Conservation (phyloP, 257 asterid genomes). For the Solanum medicagineum region DNA sequence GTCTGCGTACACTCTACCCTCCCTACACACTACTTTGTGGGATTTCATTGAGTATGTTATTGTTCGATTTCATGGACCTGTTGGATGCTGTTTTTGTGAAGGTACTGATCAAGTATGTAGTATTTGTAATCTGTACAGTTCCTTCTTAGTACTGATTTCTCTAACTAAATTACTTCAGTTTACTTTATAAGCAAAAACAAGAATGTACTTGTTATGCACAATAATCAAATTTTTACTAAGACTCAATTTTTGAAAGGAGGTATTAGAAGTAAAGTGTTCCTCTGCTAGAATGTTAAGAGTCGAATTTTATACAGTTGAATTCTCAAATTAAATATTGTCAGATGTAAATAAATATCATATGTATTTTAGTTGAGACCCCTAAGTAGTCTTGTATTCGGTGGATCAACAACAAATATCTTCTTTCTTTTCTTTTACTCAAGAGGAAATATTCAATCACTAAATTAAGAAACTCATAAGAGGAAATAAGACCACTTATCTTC, state of each 20-base stretch:
- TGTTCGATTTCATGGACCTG: neutral
- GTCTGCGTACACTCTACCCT: too few species aligned
- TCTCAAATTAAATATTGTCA: neutral
- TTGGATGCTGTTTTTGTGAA: neutral
- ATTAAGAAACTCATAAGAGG: neutral
- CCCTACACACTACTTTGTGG: too few species aligned
- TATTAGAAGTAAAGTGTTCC: neutral
- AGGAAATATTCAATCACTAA: neutral
- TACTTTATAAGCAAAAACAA: neutral
- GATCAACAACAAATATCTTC: neutral
- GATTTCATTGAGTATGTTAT: too few species aligned
- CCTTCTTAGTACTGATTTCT: neutral
- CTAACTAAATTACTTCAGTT: neutral
- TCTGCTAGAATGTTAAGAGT: neutral
- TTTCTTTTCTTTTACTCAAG: neutral
- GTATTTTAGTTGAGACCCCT: neutral
- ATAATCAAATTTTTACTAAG: neutral
- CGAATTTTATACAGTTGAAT: neutral
- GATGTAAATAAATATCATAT: neutral
- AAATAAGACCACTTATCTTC: neutral
- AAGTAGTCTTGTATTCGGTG: neutral
- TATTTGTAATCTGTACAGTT: neutral
- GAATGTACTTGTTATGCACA: neutral
- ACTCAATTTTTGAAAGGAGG: neutral
- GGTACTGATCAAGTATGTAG: neutral